A percentile compares a stretch with the other conserved stretches of the same genome.
These are phyloP conservation scores for Coemansia sp. DNA, from an alignment of 192 early-diverging fungal species.

Conservation along the genomic window DNA sequence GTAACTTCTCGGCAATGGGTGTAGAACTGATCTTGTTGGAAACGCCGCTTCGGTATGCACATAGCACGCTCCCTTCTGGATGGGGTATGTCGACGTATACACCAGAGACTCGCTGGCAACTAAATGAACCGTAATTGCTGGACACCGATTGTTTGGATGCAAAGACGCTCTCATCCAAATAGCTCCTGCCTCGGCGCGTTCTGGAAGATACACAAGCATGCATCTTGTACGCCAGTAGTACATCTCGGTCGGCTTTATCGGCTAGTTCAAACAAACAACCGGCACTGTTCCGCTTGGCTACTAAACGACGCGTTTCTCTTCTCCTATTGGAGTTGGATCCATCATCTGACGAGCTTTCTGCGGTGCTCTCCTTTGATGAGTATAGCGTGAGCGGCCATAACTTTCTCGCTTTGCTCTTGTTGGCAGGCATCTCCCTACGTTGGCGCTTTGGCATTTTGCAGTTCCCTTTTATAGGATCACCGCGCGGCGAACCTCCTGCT, in stretches of 20 bases:
- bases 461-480: neutral
- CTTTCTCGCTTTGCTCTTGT: neutral
- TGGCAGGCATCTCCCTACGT: neutral
- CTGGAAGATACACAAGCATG: neutral
- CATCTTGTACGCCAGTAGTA: neutral
- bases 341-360: neutral
- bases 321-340: neutral
- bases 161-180: too few species aligned
- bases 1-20: neutral
- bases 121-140: neutral
- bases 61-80: neutral
- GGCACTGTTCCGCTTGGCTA: neutral
- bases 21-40: neutral
- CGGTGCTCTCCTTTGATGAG: neutral
- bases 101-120: neutral
- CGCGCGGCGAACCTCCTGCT: neutral
- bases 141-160: too few species aligned
- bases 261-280: neutral
- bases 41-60: neutral
- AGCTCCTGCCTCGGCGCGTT: neutral
- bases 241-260: neutral
- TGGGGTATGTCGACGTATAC: slow-evolving; percentile 11
- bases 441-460: neutral
- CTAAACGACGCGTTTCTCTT: neutral
- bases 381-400: neutral